These are phyloP conservation scores for Fistulina hepatica DNA, from an alignment of 1,284 basidiomycete genomes.

Conservation along the genomic window DNA sequence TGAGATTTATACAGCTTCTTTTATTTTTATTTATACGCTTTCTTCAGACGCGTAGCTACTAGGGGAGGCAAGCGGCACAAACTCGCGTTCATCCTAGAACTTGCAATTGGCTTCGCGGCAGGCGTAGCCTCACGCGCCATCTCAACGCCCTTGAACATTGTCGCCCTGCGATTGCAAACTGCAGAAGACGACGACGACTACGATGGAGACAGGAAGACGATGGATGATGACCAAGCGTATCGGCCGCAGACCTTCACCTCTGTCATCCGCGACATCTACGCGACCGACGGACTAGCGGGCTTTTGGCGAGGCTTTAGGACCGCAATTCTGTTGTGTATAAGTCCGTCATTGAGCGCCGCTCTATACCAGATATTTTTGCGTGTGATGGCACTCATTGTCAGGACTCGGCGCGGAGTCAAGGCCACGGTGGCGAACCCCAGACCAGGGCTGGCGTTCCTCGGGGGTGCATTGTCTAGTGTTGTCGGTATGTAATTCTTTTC, in stretches of 20 bases:
- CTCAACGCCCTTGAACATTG: conserved; percentile 40
- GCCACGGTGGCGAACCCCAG: conserved; percentile 20
- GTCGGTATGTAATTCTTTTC: conserved; percentile 22
- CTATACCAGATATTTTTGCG: conserved; percentile 42
- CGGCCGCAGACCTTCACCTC: too few relatives aligned
- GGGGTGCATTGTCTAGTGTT: conserved; percentile 40
- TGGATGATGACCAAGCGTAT: too few relatives aligned
- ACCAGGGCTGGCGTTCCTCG: conserved; percentile 37
- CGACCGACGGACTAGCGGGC: conserved; percentile 34
- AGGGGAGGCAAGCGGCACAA: conserved; percentile 20
- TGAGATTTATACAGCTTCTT: conserved; percentile 28
- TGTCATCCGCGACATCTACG: conserved; percentile 33
- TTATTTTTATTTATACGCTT: conserved; percentile 36
- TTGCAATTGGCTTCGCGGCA: conserved; percentile 40
- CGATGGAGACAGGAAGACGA: too few relatives aligned
- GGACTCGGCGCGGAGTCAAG: conserved; percentile 7
- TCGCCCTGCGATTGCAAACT: conserved; percentile 40
- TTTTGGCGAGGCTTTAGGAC: conserved; percentile 49
- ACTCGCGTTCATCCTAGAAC: conserved; percentile 29
- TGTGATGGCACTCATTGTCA: conserved; percentile 16
- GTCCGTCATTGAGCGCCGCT: conserved; percentile 43
- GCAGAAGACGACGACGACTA: conserved; percentile 22
- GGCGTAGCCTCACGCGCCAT: conserved; percentile 43
- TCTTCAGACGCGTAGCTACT: conserved; percentile 21
- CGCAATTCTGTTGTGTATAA: conserved; percentile 37